These are phyloP conservation scores for Tolypocladium endophyticum DNA, from an alignment of 2,329 filamentous ascomycete species.

Conservation along the genomic window DNA sequence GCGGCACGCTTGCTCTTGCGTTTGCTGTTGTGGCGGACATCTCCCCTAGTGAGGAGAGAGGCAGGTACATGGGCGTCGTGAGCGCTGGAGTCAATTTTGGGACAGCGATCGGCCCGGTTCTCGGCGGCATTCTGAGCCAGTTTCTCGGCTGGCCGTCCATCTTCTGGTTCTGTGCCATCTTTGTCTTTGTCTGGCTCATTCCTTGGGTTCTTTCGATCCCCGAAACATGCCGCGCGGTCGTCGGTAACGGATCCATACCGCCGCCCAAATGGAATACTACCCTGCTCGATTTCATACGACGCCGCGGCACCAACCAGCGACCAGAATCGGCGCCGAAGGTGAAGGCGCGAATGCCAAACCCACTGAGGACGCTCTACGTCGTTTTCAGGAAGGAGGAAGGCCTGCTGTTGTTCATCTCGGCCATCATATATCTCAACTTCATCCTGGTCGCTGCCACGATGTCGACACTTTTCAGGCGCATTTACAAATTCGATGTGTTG, in stretches of 20 bases:
- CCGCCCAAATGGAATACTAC: conserved; percentile 49
- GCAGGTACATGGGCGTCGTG: conserved; percentile 62
- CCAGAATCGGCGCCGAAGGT: conserved; percentile 22
- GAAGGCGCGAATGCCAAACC: conserved; percentile 44
- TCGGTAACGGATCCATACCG: conserved; percentile 52
- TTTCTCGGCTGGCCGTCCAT: conserved; percentile 58
- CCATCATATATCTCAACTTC: conserved; percentile 45
- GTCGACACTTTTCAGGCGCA: conserved; percentile 37
- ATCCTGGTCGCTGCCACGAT: conserved; percentile 43
- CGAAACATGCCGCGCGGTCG: conserved; percentile 47
- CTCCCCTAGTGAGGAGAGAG: conserved; percentile 56
- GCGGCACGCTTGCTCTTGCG: conserved; percentile 59
- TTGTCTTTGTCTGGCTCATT: conserved; percentile 37
- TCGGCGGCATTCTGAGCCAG: conserved; percentile 53
- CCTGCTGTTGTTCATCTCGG: conserved; percentile 40
- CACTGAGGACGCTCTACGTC: conserved; percentile 41
- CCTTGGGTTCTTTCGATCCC: conserved; percentile 47
- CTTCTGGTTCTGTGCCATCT: conserved; percentile 59
- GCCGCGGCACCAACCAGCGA: conserved; percentile 21
- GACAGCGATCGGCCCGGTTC: conserved; percentile 44
- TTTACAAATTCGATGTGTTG: conserved; percentile 40
- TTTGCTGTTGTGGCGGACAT: conserved; percentile 66
- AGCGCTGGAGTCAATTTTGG: conserved; percentile 47
- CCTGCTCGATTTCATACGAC: conserved; percentile 35
- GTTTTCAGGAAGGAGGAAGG: conserved; percentile 48